Conservation (phyloP, 768 basidiomycete species). For the Chalciporus piperatus region DNA sequence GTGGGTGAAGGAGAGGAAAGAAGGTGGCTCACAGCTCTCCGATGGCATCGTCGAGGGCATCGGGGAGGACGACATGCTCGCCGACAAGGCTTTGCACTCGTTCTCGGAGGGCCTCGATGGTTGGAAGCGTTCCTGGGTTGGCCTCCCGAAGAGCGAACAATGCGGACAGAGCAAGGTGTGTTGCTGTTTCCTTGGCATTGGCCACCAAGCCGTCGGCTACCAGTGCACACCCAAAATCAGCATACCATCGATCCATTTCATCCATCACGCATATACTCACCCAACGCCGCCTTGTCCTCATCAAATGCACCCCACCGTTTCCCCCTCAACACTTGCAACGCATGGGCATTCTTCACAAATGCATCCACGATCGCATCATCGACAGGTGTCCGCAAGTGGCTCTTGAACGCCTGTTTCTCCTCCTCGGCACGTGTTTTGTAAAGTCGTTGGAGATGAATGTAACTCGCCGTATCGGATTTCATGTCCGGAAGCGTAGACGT, state of each 20-base stretch:
- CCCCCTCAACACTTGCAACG: constrained; percentile 62
- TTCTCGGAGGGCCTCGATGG: constrained; percentile 49
- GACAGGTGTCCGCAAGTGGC: constrained; percentile 43
- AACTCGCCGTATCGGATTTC: constrained; percentile 84
- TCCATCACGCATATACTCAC: constrained; percentile 31
- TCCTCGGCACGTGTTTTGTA: constrained; percentile 77
- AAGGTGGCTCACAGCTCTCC: constrained; percentile 70
- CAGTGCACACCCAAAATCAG: constrained; percentile 2
- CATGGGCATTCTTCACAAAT: constrained; percentile 82
- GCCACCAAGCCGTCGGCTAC: constrained; percentile 41
- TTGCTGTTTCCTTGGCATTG: constrained; percentile 56
- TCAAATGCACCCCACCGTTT: constrained; percentile 59
- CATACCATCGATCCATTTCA: too few species aligned
- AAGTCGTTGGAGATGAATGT: constrained; percentile 80
- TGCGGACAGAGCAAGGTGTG: constrained; percentile 74
- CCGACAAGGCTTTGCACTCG: constrained; percentile 53
- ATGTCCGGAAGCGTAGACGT: constrained; percentile 90
- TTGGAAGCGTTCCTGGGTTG: constrained; percentile 36
- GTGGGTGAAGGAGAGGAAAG: background rate
- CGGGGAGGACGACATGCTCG: constrained; percentile 46
- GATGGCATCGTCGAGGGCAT: constrained; percentile 55
- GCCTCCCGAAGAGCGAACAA: constrained; percentile 35
- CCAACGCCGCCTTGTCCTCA: constrained; percentile 43
- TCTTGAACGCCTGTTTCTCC: constrained; percentile 59
- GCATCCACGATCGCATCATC: constrained; percentile 57